Evolutionary conservation across 1,284 basidiomycete species (phyloP).

Genomic region (Melampsora americana): DNA sequence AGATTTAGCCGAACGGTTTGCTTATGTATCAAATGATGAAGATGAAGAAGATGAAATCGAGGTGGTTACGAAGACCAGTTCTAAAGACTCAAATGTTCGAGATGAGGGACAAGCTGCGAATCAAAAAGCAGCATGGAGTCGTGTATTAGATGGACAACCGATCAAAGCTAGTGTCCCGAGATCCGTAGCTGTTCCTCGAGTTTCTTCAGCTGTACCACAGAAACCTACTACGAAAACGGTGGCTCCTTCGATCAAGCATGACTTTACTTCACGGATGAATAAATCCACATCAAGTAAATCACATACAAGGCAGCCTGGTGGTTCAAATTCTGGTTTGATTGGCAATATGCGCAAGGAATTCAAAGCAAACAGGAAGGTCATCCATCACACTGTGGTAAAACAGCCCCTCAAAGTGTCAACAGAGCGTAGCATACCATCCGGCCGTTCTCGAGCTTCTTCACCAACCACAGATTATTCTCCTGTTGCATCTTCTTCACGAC

Average conservation of each 20-base stretch:
- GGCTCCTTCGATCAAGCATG: slow-evolving; percentile 13
- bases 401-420: slow-evolving; percentile 8
- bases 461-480: background rate
- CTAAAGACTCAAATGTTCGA: background rate
- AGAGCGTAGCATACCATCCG: slow-evolving; percentile 1
- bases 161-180: background rate
- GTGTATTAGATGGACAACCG: background rate
- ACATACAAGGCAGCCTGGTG: background rate
- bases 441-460: background rate
- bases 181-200: background rate
- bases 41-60: slow-evolving; percentile 25
- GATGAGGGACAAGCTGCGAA: background rate
- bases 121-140: slow-evolving; percentile 10
- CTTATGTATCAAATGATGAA: slow-evolving; percentile 17
- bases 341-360: slow-evolving; percentile 31
- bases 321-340: slow-evolving; percentile 11
- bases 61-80: background rate
- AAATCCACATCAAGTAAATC: slow-evolving; percentile 26
- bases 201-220: no score
- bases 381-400: slow-evolving; percentile 13
- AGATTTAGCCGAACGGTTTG: slow-evolving; percentile 38
- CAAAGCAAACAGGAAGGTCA: slow-evolving; percentile 26
- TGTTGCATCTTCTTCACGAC: background rate
- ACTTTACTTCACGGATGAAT: background rate
- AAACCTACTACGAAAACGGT: background rate